A percentile compares a stretch with the other conserved stretches of the same genome.
phyloP scores from a whole-genome alignment of 306 rosid species.

The Glycine latifolia region DNA sequence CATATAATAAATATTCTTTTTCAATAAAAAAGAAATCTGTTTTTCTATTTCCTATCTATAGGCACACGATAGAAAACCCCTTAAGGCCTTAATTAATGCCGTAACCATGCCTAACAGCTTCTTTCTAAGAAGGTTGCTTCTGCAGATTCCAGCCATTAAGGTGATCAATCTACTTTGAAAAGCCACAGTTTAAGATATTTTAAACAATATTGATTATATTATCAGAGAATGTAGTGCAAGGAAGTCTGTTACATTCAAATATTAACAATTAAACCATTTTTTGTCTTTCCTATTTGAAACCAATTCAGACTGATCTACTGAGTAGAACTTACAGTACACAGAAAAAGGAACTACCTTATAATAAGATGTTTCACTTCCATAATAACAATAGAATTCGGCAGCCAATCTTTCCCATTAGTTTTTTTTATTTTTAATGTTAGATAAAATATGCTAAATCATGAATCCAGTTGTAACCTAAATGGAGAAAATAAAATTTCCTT shows the following conservation, averaged over 20 bases:
- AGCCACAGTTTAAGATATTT: conserved; percentile 14
- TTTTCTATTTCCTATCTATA: too few relatives aligned
- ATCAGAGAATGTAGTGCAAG: conserved; percentile 2
- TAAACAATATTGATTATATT: neutral
- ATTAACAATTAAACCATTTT: conserved; percentile 1
- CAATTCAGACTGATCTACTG: conserved; percentile 22
- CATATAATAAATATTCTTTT: too few relatives aligned
- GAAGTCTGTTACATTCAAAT: neutral
- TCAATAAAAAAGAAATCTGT: too few relatives aligned
- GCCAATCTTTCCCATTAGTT: neutral
- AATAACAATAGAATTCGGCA: conserved; percentile 1
- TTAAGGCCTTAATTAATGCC: too few relatives aligned
- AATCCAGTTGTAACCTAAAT: conserved; percentile 10
- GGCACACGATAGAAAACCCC: too few relatives aligned
- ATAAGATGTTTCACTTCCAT: conserved; percentile 33
- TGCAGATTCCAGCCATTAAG: conserved; percentile 24
- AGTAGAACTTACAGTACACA: conserved; percentile 6
- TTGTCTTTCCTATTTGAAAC: neutral
- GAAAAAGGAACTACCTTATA: conserved; percentile 26
- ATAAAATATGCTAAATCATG: conserved; percentile 22
- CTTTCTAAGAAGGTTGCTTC: conserved; percentile 26
- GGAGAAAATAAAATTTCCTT: conserved; percentile 32
- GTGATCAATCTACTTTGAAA: conserved; percentile 18
- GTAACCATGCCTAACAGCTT: neutral
- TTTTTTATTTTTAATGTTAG: neutral